These are phyloP conservation scores for Bromus sterilis DNA, from an alignment of 176 grass and related monocot species.

Conservation along the genomic window DNA sequence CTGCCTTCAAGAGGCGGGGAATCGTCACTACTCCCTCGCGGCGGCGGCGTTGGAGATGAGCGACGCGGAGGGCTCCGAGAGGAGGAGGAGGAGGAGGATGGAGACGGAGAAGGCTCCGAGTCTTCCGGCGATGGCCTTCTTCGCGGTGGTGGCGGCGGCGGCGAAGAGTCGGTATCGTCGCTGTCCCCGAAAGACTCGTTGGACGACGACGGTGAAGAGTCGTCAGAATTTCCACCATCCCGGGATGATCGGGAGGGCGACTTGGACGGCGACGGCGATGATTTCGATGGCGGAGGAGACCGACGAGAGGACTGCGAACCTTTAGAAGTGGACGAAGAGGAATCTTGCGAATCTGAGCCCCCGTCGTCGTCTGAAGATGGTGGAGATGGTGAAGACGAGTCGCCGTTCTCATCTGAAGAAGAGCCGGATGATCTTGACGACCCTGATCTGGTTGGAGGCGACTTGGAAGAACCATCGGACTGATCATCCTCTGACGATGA, in stretches of 20 bases:
- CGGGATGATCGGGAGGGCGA: neutral
- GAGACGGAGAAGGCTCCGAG: neutral
- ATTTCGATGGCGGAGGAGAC: neutral
- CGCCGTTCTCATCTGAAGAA: neutral
- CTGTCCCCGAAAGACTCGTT: neutral
- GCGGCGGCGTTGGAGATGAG: neutral
- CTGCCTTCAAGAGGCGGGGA: neutral
- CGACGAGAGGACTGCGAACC: constrained; percentile 14
- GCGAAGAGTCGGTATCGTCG: neutral
- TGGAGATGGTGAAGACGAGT: neutral
- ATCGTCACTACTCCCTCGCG: neutral
- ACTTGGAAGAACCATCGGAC: constrained; percentile 22
- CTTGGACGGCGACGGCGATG: neutral
- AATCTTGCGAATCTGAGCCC: constrained; percentile 7
- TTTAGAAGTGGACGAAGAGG: neutral
- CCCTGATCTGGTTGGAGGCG: neutral
- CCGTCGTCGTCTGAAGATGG: neutral
- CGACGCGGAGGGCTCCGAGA: neutral
- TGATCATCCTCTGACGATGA: constrained; percentile 16
- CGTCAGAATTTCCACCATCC: neutral
- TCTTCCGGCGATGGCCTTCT: neutral
- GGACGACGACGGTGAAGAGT: neutral
- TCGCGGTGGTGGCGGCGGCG: neutral
- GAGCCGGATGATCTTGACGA: constrained; percentile 9
- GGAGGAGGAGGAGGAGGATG: neutral